Evolutionary conservation across 208 protist genomes (phyloP).

Genomic region (Trypanosoma theileri): DNA sequence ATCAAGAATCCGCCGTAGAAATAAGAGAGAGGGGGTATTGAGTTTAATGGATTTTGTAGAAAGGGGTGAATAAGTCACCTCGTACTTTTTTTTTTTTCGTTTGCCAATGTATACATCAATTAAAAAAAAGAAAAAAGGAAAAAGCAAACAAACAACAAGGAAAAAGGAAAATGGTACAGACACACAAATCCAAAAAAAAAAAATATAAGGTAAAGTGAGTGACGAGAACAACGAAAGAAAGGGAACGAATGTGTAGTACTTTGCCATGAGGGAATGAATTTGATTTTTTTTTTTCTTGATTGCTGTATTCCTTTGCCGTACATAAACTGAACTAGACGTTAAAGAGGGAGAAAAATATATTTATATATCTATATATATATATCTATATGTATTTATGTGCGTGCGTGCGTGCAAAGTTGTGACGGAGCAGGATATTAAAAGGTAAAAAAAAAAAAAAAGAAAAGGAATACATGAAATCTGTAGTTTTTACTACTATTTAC

Average conservation of each 20-base stretch:
- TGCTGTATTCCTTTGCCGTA: not conserved
- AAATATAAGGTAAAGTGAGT: conserved; percentile 24
- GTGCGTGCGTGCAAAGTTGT: not conserved
- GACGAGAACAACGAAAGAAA: not conserved
- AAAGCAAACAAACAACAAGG: not conserved
- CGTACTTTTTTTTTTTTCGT: no score
- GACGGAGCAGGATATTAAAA: conserved; percentile 6
- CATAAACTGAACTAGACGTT: not conserved
- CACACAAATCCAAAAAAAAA: conserved; percentile 10
- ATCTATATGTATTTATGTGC: not conserved
- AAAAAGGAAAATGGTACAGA: not conserved
- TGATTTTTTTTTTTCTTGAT: not conserved
- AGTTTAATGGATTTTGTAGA: no score
- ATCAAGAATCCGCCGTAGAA: conserved; percentile 1
- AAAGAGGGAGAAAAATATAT: not conserved
- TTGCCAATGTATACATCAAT: not conserved
- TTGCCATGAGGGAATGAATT: not conserved
- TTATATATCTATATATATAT: conserved; percentile 8
- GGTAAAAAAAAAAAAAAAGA: conserved; percentile 6
- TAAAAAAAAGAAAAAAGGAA: not conserved
- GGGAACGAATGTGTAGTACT: not conserved
- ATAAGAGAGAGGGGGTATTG: not conserved
- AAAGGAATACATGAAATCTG: not conserved
- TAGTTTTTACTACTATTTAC: no score
- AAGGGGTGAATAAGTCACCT: no score